A percentile compares a stretch with the other conserved stretches of the same genome.
Evolutionary conservation across 371 early-diverging fungal genomes (phyloP).

Genomic region (Rhizopus delemar): DNA sequence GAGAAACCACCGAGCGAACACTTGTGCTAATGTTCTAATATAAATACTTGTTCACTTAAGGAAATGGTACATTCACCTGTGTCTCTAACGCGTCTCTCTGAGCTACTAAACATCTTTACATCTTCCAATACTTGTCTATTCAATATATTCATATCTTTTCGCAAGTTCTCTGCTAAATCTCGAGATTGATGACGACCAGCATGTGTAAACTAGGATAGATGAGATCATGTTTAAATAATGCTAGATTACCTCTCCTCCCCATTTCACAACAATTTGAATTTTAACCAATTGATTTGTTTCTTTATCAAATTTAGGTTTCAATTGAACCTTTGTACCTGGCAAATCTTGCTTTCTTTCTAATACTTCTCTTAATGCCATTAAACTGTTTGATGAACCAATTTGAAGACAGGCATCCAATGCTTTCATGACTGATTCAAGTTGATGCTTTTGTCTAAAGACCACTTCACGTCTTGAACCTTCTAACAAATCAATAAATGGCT

Average conservation of each 20-base stretch:
- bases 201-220: slow-evolving; percentile 77
- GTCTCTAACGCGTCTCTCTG: slow-evolving; percentile 88
- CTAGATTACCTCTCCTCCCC: slow-evolving; percentile 85
- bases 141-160: slow-evolving; percentile 88
- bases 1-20: slow-evolving; percentile 79
- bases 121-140: slow-evolving; percentile 85
- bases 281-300: slow-evolving; percentile 64
- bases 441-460: slow-evolving; percentile 74
- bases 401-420: slow-evolving; percentile 67
- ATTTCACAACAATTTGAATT: slow-evolving; percentile 92
- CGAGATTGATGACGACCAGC: slow-evolving; percentile 89
- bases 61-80: slow-evolving; percentile 44
- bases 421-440: slow-evolving; percentile 65
- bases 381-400: slow-evolving; percentile 57
- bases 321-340: slow-evolving; percentile 94
- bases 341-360: slow-evolving; percentile 77
- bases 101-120: slow-evolving; percentile 82
- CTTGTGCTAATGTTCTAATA: slow-evolving; percentile 53
- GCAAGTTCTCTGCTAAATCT: slow-evolving; percentile 90
- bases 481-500: slow-evolving; percentile 71
- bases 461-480: slow-evolving; percentile 75
- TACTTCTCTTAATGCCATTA: slow-evolving; percentile 71
- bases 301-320: slow-evolving; percentile 78
- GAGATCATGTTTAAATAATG: not conserved
- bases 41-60: not conserved